A percentile compares a stretch with the other conserved stretches of the same genome.
Conservation (phyloP, 768 basidiomycete genomes). For the Trametes cingulata region DNA sequence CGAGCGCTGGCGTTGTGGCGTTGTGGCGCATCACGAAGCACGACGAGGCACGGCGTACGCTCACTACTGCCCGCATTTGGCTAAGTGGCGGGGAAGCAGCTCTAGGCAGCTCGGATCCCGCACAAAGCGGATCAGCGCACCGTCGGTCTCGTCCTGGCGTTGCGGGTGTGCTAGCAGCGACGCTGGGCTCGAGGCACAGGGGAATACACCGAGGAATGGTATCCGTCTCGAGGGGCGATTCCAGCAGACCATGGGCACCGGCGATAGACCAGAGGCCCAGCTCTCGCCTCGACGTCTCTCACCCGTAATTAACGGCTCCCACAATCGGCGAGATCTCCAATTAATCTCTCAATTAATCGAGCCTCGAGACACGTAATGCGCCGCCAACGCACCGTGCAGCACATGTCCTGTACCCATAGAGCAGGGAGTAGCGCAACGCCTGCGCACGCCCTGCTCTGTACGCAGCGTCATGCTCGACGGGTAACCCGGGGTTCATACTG, state of each 20-base stretch:
- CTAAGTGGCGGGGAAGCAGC: background rate
- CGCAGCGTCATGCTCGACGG: background rate
- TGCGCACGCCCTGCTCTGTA: no score
- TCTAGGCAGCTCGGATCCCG: background rate
- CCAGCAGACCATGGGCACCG: no score
- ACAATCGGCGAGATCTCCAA: background rate
- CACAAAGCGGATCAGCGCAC: background rate
- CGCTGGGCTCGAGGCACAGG: background rate
- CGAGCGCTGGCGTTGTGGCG: background rate
- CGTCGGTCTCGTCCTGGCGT: background rate
- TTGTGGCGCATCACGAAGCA: slow-evolving; percentile 11
- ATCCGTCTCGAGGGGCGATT: background rate
- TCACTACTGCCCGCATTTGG: background rate
- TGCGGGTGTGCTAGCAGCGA: background rate
- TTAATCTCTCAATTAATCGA: slow-evolving; percentile 11
- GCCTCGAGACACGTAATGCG: background rate
- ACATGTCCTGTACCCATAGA: no score
- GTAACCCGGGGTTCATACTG: background rate
- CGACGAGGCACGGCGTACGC: background rate
- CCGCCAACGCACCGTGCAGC: background rate
- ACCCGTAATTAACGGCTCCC: background rate
- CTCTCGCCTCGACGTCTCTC: background rate
- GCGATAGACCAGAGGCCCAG: background rate
- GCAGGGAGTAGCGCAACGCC: no score
- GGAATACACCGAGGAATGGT: background rate